Conservation (phyloP, 768 basidiomycete genomes). For the Podaxis carcinomalis region DNA sequence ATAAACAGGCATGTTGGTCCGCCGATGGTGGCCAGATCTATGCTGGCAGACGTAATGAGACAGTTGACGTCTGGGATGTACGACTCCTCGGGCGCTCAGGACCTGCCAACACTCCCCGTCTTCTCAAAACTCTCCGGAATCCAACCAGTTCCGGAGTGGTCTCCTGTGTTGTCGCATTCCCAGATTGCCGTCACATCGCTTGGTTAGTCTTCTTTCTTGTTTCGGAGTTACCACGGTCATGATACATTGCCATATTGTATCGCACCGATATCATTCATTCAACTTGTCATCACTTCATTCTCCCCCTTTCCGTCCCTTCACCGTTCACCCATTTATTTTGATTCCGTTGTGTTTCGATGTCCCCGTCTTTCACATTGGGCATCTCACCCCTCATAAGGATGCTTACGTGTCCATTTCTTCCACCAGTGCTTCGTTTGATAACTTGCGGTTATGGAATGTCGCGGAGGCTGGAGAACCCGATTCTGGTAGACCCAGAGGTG, state of each 20-base stretch:
- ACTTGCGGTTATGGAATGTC: conserved; percentile 91
- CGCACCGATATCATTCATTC: conserved; percentile 2
- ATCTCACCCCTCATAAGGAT: neutral
- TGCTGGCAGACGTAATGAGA: conserved; percentile 86
- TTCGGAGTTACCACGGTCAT: neutral
- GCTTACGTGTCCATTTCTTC: conserved; percentile 9
- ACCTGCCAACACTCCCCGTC: conserved; percentile 60
- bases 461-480: conserved; percentile 73
- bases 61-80: conserved; percentile 93
- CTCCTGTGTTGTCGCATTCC: conserved; percentile 87
- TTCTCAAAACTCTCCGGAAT: conserved; percentile 81
- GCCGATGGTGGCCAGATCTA: conserved; percentile 83
- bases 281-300: neutral
- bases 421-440: conserved; percentile 83
- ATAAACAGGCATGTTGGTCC: conserved; percentile 86
- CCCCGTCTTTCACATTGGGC: neutral
- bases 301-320: neutral
- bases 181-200: conserved; percentile 87
- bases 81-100: conserved; percentile 70
- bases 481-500: conserved; percentile 55
- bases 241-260: neutral
- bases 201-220: conserved; percentile 50
- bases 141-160: conserved; percentile 88
- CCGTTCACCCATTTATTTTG: neutral
- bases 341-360: neutral